Conservation (phyloP, 1,284 basidiomycete species). For the Athelia sp. region DNA sequence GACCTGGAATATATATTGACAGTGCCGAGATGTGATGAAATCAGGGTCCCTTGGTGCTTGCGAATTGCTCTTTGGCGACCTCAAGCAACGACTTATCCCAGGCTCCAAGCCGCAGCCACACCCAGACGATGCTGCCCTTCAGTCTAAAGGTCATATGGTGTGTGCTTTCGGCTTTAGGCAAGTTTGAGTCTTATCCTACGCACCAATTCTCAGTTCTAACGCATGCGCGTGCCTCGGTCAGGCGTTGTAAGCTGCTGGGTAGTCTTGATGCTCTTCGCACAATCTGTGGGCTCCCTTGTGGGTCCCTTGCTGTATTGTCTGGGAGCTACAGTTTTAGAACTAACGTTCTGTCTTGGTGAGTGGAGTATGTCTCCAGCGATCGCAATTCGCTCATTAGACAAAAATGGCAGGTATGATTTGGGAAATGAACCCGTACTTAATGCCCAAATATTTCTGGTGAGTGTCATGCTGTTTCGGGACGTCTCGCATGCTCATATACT, state of each 20-base stretch:
- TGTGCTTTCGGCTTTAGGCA: slow-evolving; percentile 11
- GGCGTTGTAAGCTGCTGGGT: slow-evolving; percentile 45
- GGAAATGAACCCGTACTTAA: slow-evolving; percentile 51
- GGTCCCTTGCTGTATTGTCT: slow-evolving; percentile 38
- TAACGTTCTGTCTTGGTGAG: slow-evolving; percentile 38
- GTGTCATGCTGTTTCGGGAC: slow-evolving; percentile 8
- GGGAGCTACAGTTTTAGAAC: slow-evolving; percentile 43
- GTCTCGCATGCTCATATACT: neutral
- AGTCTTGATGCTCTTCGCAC: slow-evolving; percentile 38
- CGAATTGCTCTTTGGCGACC: no score
- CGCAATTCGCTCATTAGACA: neutral
- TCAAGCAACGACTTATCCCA: slow-evolving; percentile 11
- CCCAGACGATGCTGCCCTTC: slow-evolving; percentile 15
- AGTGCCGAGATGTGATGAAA: no score
- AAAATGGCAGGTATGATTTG: slow-evolving; percentile 49
- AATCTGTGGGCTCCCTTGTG: slow-evolving; percentile 35
- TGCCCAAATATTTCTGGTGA: slow-evolving; percentile 56
- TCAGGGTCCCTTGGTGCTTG: no score
- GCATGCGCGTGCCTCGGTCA: slow-evolving; percentile 16
- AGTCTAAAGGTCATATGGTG: slow-evolving; percentile 17
- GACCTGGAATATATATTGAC: no score
- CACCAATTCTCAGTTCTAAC: neutral
- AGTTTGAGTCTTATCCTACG: slow-evolving; percentile 2
- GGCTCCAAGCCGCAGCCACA: slow-evolving; percentile 13
- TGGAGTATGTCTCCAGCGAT: neutral